Conservation (phyloP, 2,329 filamentous ascomycete species). For the Ophiostoma pallidulum region DNA sequence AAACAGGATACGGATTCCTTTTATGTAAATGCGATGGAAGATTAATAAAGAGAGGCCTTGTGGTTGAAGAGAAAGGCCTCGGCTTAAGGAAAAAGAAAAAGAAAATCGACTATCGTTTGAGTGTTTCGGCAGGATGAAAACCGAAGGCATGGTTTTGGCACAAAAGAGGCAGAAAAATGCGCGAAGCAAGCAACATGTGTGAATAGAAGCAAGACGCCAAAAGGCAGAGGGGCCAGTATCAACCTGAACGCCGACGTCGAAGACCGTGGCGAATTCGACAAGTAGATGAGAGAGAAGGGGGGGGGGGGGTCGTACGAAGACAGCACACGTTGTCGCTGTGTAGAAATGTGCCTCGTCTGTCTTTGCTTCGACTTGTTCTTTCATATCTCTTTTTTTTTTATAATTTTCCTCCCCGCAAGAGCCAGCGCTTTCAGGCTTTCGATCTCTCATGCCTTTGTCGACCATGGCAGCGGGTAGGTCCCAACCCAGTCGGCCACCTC, state of each 20-base stretch:
- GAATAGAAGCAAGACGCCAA: neutral
- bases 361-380: too few species aligned
- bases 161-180: neutral
- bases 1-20: too few species aligned
- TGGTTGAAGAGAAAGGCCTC: conserved; percentile 2
- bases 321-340: too few species aligned
- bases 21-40: neutral
- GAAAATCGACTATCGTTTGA: too few species aligned
- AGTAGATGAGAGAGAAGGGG: neutral
- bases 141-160: too few species aligned
- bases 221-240: neutral
- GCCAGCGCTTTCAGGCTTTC: too few species aligned
- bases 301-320: neutral
- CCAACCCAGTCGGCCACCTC: conserved; percentile 74
- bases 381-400: too few species aligned
- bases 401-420: too few species aligned
- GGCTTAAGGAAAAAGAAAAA: neutral
- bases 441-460: conserved; percentile 24
- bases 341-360: neutral
- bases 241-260: conserved; percentile 9
- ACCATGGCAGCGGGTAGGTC: conserved; percentile 64
- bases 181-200: neutral
- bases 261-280: conserved; percentile 1
- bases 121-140: too few species aligned
- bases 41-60: neutral